Base-by-base conservation (phyloP, 257 asterid species). In the Solanum virginianum region DNA sequence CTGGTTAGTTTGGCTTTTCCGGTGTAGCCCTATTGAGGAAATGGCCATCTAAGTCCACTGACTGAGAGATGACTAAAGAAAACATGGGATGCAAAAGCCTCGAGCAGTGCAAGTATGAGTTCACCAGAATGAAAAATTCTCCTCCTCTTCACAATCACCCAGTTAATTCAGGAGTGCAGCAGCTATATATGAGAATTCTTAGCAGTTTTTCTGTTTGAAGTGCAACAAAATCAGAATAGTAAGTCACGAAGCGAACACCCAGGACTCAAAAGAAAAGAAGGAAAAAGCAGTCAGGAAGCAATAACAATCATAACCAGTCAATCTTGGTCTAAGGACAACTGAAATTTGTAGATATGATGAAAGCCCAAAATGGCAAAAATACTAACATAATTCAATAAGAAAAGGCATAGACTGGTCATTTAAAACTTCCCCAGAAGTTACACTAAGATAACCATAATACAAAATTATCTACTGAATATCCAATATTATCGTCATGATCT, bases 11-110 rank as follows among this genome's bases (percentile, higher is more conserved):
- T 80, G 93, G 83, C 63, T 89, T 87, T 90, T 93, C 91, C 89
- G 88, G 82, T 91, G 97, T 83, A 89, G 91, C 86, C 94, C 97
- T 88, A 88, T 84, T 13, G 89, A 70, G 80, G 94, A 91, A 89
- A 92, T 87, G 87, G 91, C 95, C 98, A 94, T 92, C 88, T 88
- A 92, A 86, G 87, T 79, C 85, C 85, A 83, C 88, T 84, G 86
- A 90, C 92, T 84, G 84, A 75, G 66, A 71, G 86, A 83, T 17
- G 86, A 83, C n/a, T 68, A 82, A 82, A 29, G 90, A 70, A 88
- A 91, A 88, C 94, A 93, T 91, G 92, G 91, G 90, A 90, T 81
- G 43, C 80, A 41, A 80, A 85, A 85, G 86, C 63, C 57, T 80
- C 24, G 54, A 80, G 84, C 79, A 84, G 80, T 62, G 22, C 70